Evolutionary conservation across 2,329 filamentous ascomycete genomes (phyloP).

Genomic region (Aspergillus awamori): DNA sequence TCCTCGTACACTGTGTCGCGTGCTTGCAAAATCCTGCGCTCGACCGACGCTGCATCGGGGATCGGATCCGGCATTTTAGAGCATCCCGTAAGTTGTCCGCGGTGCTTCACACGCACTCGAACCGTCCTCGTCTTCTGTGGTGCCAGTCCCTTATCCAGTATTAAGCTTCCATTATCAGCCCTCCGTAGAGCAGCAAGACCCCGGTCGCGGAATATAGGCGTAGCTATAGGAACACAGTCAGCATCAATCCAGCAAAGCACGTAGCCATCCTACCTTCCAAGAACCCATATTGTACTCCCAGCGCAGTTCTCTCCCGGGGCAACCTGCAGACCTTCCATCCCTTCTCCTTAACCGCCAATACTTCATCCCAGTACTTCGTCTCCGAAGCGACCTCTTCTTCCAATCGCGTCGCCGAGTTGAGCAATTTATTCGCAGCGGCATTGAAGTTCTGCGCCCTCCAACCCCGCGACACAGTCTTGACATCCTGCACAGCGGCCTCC

Average conservation of each 20-base stretch:
- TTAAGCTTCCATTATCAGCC: slow-evolving; percentile 71
- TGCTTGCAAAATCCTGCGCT: slow-evolving; percentile 42
- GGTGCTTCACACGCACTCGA: slow-evolving; percentile 66
- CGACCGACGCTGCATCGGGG: slow-evolving; percentile 32
- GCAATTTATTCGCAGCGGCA: slow-evolving; percentile 71
- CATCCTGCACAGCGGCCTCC: slow-evolving; percentile 57
- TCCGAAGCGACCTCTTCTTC: slow-evolving; percentile 78
- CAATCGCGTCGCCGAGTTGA: slow-evolving; percentile 71
- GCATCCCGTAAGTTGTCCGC: slow-evolving; percentile 61
- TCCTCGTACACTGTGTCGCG: slow-evolving; percentile 60
- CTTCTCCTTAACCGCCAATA: slow-evolving; percentile 76
- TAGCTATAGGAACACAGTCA: slow-evolving; percentile 42
- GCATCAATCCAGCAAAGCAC: not conserved
- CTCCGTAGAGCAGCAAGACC: slow-evolving; percentile 81
- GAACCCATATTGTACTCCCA: slow-evolving; percentile 89
- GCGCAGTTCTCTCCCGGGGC: slow-evolving; percentile 69
- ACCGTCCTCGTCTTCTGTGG: slow-evolving; percentile 61
- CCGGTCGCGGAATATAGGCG: slow-evolving; percentile 62
- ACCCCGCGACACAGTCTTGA: slow-evolving; percentile 61
- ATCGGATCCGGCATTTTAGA: slow-evolving; percentile 38
- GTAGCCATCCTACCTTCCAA: slow-evolving; percentile 62
- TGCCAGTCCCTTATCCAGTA: slow-evolving; percentile 66
- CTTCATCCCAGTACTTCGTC: slow-evolving; percentile 84
- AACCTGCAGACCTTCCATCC: slow-evolving; percentile 85
- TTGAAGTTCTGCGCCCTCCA: slow-evolving; percentile 80